Evolutionary conservation across 495 filamentous ascomycete genomes (phyloP), one percentile per base, ranked within the genome.

Genomic region (Penicillium lagena): DNA sequence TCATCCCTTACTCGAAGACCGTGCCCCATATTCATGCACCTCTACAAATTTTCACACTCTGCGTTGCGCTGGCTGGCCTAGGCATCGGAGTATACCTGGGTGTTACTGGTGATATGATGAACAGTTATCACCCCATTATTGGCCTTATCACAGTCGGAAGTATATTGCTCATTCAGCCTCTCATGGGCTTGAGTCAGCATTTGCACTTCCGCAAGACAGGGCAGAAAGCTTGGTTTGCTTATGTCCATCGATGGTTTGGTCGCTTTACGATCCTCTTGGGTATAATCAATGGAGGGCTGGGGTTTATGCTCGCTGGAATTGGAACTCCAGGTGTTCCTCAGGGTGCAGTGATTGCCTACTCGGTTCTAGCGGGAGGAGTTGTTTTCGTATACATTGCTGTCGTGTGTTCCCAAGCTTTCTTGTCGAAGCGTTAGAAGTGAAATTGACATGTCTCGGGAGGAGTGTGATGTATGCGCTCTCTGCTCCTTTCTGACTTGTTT

Each of bases 181-280:
- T 73, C 9, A 64, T 83, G 28, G 85, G 84, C 30, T 57, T 72
- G 9, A 10, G 82, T 1, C 85, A 89, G 50, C 85, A 89, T 53
- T 45, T 60, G 27, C 60, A 76, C 43, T 87, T 63, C 50, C 35
- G 67, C 13, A 70, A 71, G 44, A 56, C 66, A 6, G 54, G 67
- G n/a, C 39, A 46, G 7, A 77, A 78, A 5, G 75, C 70, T 15
- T 7, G 66, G 13, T 64, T 81, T 56, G 75, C 71, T 27, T 56
- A 76, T 28, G 60, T 90, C 22, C 90, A 96, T 60, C 80, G 90
- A 15, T 96, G 89, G 88, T 79, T 95, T 42, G 90, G 89, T n/a
- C 83, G 90, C 14, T 75, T 90, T 14, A 76, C 89, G 9, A 78
- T 85, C 37, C 62, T 66, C 7, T 45, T 85, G 22, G 85, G 78